These are phyloP conservation scores for Pseudocercospora eumusae DNA, from an alignment of 2,329 filamentous ascomycete species.

Conservation along the genomic window DNA sequence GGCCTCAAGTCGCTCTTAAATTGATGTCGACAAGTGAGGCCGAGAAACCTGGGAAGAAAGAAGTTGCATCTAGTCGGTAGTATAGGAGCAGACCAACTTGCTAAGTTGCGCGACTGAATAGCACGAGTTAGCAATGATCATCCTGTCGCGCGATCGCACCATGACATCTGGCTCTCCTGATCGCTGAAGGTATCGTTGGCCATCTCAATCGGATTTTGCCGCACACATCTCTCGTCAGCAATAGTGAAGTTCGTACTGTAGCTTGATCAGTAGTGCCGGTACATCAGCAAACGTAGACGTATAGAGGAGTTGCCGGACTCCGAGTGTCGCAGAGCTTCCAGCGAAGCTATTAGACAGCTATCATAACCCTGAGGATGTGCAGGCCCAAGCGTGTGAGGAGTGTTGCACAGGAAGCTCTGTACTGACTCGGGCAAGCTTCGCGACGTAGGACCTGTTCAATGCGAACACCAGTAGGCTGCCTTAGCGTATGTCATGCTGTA, in stretches of 20 bases:
- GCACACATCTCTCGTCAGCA: neutral
- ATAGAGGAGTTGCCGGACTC: neutral
- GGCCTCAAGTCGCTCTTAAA: neutral
- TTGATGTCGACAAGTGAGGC: neutral
- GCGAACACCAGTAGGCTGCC: neutral
- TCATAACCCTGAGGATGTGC: neutral
- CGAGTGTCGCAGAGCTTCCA: neutral
- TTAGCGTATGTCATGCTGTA: neutral
- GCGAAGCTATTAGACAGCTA: neutral
- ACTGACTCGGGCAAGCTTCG: conserved; percentile 8
- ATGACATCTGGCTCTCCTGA: neutral
- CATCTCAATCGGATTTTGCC: neutral
- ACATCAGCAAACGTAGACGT: neutral
- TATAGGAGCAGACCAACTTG: neutral
- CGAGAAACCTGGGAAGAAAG: neutral
- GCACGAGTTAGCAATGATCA: neutral
- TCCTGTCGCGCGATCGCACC: neutral
- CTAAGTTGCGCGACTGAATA: neutral
- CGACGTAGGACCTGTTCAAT: conserved; percentile 4
- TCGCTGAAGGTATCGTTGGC: neutral
- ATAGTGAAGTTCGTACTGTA: neutral
- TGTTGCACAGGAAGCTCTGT: conserved; percentile 1
- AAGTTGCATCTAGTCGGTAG: neutral
- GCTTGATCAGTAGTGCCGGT: neutral
- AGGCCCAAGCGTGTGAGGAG: conserved; percentile 1